Conservation (phyloP, 1,284 basidiomycete genomes). For the Moesziomyces antarcticus region DNA sequence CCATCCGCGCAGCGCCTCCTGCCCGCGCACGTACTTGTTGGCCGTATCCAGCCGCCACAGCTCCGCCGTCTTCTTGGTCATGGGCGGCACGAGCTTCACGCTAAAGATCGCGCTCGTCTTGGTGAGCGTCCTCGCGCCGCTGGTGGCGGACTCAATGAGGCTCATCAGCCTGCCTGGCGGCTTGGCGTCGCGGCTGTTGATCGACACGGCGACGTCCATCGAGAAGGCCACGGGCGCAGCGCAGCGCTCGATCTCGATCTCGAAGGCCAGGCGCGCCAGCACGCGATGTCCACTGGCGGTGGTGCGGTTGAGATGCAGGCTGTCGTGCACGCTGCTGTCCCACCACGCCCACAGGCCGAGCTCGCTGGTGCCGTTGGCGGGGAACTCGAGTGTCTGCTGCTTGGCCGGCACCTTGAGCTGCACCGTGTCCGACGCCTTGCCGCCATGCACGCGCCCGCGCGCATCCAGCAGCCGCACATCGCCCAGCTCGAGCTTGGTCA, state of each 20-base stretch:
- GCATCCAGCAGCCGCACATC: conserved; percentile 85
- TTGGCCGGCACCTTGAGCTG: conserved; percentile 45
- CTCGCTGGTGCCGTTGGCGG: conserved; percentile 52
- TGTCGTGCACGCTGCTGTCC: conserved; percentile 94
- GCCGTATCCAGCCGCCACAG: conserved; percentile 94
- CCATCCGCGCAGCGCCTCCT: conserved; percentile 84
- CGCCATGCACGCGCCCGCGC: conserved; percentile 82
- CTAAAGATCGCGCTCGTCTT: conserved; percentile 80
- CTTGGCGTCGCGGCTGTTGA: conserved; percentile 85
- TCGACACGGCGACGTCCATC: conserved; percentile 87
- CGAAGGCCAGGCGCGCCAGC: conserved; percentile 80
- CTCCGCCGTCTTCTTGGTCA: conserved; percentile 86
- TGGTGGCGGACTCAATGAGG: conserved; percentile 49
- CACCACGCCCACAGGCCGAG: conserved; percentile 73
- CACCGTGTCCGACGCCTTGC: conserved; percentile 69
- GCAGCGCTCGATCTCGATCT: conserved; percentile 84
- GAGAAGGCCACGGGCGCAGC: conserved; percentile 83
- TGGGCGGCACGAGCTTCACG: conserved; percentile 81
- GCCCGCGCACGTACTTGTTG: conserved; percentile 90
- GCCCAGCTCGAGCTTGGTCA: conserved; percentile 81
- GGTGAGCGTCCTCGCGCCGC: conserved; percentile 71
- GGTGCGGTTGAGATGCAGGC: conserved; percentile 83
- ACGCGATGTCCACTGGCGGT: conserved; percentile 83
- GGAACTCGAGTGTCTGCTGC: conserved; percentile 56
- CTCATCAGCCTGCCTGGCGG: conserved; percentile 84